Evolutionary conservation across 805 yeast species (phyloP).

Genomic region (Candida xiaguanensis): DNA sequence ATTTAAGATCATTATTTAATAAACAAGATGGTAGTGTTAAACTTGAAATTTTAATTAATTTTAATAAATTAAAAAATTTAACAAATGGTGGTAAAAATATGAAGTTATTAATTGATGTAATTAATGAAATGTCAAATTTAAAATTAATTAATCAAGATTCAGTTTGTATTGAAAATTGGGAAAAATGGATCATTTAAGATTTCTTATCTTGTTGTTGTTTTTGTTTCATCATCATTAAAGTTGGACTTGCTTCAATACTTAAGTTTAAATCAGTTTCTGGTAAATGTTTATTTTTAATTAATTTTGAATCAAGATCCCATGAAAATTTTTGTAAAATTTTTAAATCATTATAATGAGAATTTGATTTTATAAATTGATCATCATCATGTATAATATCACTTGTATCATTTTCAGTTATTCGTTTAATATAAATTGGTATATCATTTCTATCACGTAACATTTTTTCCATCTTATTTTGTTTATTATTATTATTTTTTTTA

Average conservation of each 20-base stretch:
- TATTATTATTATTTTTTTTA: slow-evolving; percentile 15
- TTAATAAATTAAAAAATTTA: slow-evolving; percentile 14
- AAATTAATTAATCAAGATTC: slow-evolving; percentile 13
- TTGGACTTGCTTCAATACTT: slow-evolving; percentile 36
- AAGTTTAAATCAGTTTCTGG: slow-evolving; percentile 22
- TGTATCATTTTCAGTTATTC: slow-evolving; percentile 36
- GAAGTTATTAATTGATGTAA: slow-evolving; percentile 10
- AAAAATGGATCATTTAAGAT: slow-evolving; percentile 13
- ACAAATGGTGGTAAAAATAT: slow-evolving; percentile 14
- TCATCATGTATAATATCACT: slow-evolving; percentile 33
- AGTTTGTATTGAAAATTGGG: slow-evolving; percentile 17
- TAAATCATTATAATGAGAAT: slow-evolving; percentile 25
- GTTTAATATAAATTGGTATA: slow-evolving; percentile 61
- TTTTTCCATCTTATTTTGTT: slow-evolving; percentile 37
- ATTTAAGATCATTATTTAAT: slow-evolving; percentile 17
- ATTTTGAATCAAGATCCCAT: slow-evolving; percentile 23
- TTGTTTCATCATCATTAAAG: slow-evolving; percentile 27
- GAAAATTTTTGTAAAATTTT: slow-evolving; percentile 30
- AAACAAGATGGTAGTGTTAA: slow-evolving; percentile 14
- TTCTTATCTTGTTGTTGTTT: slow-evolving; percentile 18
- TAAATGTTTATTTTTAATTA: slow-evolving; percentile 7
- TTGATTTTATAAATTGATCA: slow-evolving; percentile 47
- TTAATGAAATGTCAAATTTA: slow-evolving; percentile 11
- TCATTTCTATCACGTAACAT: slow-evolving; percentile 68
- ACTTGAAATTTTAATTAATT: slow-evolving; percentile 14